Evolutionary conservation across 2,329 filamentous ascomycete species (phyloP).

Genomic region (Trichoderma sp.): DNA sequence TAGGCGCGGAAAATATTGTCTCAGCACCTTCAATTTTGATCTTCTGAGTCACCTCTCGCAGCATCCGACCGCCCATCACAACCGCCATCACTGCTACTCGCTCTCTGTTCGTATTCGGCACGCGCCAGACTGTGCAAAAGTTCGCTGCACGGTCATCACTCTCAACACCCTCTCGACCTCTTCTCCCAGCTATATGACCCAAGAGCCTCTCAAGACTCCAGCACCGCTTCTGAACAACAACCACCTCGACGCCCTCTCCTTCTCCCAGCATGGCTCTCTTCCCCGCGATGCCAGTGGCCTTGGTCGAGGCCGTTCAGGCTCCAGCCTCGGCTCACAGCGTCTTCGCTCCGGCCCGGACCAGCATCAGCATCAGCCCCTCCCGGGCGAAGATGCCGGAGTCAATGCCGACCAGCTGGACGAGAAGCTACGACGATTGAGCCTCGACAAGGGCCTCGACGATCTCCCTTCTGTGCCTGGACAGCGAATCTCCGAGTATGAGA

Average conservation of each 20-base stretch:
- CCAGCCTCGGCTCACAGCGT: constrained; percentile 38
- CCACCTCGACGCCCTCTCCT: constrained; percentile 32
- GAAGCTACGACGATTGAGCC: constrained; percentile 53
- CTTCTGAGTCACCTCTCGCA: neutral
- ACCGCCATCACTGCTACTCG: neutral
- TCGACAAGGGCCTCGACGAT: constrained; percentile 31
- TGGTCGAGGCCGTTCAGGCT: constrained; percentile 33
- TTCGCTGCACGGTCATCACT: constrained; percentile 50
- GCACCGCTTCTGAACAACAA: constrained; percentile 41
- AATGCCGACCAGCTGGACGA: constrained; percentile 48
- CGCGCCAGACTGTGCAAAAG: constrained; percentile 50
- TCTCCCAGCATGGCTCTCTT: constrained; percentile 58
- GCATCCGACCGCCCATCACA: constrained; percentile 21
- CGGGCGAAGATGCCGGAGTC: constrained; percentile 28
- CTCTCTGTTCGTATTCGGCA: neutral
- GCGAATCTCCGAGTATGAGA: constrained; percentile 61
- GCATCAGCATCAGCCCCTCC: neutral
- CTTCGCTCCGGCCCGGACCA: constrained; percentile 29
- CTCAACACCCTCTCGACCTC: constrained; percentile 31
- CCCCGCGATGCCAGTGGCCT: constrained; percentile 43
- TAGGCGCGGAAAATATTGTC: constrained; percentile 25
- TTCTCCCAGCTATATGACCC: constrained; percentile 62
- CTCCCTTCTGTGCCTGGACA: constrained; percentile 45
- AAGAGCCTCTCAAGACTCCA: constrained; percentile 51
- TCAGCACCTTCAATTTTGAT: neutral